Evolutionary conservation across 371 early-diverging fungal genomes (phyloP).

Genomic region (Mucor indicus): DNA sequence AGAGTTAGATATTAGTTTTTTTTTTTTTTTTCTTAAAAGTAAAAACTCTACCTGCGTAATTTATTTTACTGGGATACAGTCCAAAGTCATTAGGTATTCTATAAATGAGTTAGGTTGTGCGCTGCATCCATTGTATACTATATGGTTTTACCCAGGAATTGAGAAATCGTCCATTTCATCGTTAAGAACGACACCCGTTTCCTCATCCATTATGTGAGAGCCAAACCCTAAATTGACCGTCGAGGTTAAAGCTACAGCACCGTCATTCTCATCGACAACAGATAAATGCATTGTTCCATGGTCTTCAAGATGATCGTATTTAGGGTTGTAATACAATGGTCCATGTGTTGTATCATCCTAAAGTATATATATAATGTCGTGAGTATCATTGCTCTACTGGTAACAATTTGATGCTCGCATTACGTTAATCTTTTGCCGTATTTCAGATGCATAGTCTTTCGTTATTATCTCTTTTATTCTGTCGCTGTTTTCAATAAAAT

Average conservation of each 20-base stretch:
- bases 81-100: conserved; percentile 79
- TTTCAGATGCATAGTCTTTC: conserved; percentile 66
- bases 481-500: conserved; percentile 49
- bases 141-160: conserved; percentile 77
- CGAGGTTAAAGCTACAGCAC: conserved; percentile 88
- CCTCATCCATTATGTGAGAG: conserved; percentile 86
- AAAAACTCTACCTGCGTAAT: conserved; percentile 62
- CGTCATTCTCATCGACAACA: conserved; percentile 81
- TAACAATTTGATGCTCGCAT: too few relatives aligned
- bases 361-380: background rate
- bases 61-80: conserved; percentile 77
- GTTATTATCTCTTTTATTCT: conserved; percentile 59
- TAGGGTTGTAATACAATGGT: conserved; percentile 74
- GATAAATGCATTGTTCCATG: conserved; percentile 99
- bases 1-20: too few relatives aligned
- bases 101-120: too few relatives aligned
- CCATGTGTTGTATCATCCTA: conserved; percentile 37
- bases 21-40: too few relatives aligned
- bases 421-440: conserved; percentile 73
- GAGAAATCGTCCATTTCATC: conserved; percentile 99
- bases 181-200: conserved; percentile 97
- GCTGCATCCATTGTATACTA: too few relatives aligned
- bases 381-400: conserved; percentile 4
- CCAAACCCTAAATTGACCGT: conserved; percentile 97
- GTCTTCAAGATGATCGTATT: conserved; percentile 73